phyloP scores from a whole-genome alignment of 2,329 filamentous ascomycete species.

The Aspergillus sp. region DNA sequence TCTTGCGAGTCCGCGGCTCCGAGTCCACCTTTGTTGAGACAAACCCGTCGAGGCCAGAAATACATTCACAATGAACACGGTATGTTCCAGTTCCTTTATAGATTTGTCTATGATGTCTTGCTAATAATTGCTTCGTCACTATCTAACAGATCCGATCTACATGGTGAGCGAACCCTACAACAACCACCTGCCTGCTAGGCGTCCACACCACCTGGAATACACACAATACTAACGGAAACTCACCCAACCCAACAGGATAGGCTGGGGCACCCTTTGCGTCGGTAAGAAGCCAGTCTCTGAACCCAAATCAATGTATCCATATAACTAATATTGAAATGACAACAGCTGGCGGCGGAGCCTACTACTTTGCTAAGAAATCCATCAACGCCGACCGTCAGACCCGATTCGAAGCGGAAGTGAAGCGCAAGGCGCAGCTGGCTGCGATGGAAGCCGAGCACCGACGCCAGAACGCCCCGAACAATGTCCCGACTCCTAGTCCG shows the following conservation, averaged over 20 bases:
- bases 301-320: not conserved
- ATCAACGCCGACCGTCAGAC: slow-evolving; percentile 87
- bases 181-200: not conserved
- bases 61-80: slow-evolving; percentile 53
- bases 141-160: slow-evolving; percentile 58
- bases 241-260: slow-evolving; percentile 64
- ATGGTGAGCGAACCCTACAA: slow-evolving; percentile 49
- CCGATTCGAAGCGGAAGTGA: slow-evolving; percentile 70
- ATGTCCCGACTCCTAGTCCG: slow-evolving; percentile 19
- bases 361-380: slow-evolving; percentile 91
- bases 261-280: slow-evolving; percentile 85
- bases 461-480: slow-evolving; percentile 29
- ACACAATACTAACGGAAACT: slow-evolving; percentile 12
- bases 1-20: too few species aligned
- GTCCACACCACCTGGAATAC: not conserved
- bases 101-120: not conserved
- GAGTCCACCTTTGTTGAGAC: slow-evolving; percentile 9
- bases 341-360: slow-evolving; percentile 82
- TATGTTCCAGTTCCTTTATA: slow-evolving; percentile 33
- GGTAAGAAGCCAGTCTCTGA: slow-evolving; percentile 55
- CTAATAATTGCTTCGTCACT: slow-evolving; percentile 13
- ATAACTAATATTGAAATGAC: slow-evolving; percentile 10
- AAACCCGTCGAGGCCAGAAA: not conserved
- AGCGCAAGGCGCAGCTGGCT: slow-evolving; percentile 49
- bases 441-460: slow-evolving; percentile 39